Evolutionary conservation across 106 monocot species (phyloP).

Genomic region (Phalaenopsis equestris): DNA sequence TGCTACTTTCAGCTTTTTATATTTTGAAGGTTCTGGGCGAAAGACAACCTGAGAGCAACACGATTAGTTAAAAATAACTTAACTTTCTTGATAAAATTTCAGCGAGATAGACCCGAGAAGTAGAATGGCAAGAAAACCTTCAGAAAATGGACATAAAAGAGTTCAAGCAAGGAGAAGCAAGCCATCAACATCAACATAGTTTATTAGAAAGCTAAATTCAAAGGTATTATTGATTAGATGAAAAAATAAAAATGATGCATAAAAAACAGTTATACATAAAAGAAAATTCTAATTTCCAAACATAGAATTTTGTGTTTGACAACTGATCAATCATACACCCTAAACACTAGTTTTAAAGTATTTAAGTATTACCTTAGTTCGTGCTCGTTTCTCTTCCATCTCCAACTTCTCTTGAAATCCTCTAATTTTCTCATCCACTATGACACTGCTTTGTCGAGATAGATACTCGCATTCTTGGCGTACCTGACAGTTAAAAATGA

Average conservation of each 20-base stretch:
- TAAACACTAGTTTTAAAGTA: neutral
- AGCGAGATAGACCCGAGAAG: neutral
- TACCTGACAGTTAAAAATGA: conserved; percentile 32
- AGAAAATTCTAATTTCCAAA: neutral
- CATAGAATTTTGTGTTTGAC: neutral
- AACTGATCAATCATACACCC: neutral
- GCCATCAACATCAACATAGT: neutral
- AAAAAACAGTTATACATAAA: neutral
- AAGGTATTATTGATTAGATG: neutral
- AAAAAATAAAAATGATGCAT: neutral
- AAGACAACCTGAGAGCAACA: conserved; percentile 61
- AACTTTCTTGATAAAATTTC: neutral
- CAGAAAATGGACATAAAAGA: neutral
- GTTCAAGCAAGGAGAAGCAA: neutral
- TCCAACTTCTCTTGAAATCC: conserved; percentile 29
- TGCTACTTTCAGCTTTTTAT: conserved; percentile 28
- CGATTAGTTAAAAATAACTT: neutral
- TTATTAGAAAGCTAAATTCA: neutral
- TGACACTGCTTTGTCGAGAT: conserved; percentile 22
- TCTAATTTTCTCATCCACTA: conserved; percentile 17
- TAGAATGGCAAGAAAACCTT: neutral
- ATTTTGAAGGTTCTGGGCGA: conserved; percentile 55
- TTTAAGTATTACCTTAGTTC: conserved; percentile 44
- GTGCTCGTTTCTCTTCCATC: conserved; percentile 26
- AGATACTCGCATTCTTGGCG: conserved; percentile 53